Percentiles rank a stretch among this genome's conserved stretches.
These are phyloP conservation scores for Phytophthora foliorum DNA, from an alignment of 352 stramenopile genomes.

Conservation along the genomic window DNA sequence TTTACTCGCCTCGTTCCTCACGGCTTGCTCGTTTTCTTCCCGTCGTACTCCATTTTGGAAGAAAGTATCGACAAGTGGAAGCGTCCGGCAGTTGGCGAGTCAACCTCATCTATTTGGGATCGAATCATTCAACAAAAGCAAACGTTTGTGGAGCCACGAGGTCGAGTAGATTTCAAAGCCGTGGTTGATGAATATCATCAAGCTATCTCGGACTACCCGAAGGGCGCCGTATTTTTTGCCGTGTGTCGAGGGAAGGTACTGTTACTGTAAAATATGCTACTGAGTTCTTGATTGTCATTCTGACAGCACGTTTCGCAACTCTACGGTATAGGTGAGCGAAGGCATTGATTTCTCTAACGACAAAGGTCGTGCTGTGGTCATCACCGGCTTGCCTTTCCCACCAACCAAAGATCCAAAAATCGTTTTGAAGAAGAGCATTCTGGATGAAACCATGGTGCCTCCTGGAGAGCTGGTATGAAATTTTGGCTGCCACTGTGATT, in stretches of 20 bases:
- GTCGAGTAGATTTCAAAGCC: conserved; percentile 77
- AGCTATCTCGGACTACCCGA: conserved; percentile 71
- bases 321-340: conserved; percentile 91
- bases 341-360: conserved; percentile 99
- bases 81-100: conserved; percentile 46
- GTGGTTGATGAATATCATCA: conserved; percentile 88
- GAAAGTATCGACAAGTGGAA: conserved; percentile 85
- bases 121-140: conserved; percentile 81
- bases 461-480: conserved; percentile 67
- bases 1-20: conserved; percentile 95
- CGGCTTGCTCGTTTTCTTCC: conserved; percentile 99
- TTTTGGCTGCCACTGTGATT: neutral
- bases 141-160: conserved; percentile 82
- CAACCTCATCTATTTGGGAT: conserved; percentile 79
- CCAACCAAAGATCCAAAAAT: conserved; percentile 98
- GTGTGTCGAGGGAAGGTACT: conserved; percentile 97
- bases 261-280: neutral
- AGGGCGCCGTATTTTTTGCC: conserved; percentile 97
- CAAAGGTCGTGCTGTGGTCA: conserved; percentile 97
- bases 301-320: neutral
- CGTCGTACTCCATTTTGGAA: conserved; percentile 98
- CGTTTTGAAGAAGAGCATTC: conserved; percentile 97
- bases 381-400: conserved; percentile 99
- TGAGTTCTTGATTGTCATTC: neutral
- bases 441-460: conserved; percentile 85